A percentile compares a stretch with the other conserved stretches of the same genome.
phyloP scores from a whole-genome alignment of 78 protist genomes.

The Dictyostelium discoideum region dicty_2.7 NC_007090.3:1428501-1429000 shows the following conservation, averaged over 20 bases:
- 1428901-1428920: slow-evolving; percentile 75
- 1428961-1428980: slow-evolving; percentile 74
- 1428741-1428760: slow-evolving; percentile 92
- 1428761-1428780: slow-evolving; percentile 86
- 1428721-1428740: slow-evolving; percentile 90
- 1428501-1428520: neutral
- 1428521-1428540: no score
- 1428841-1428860: slow-evolving; percentile 78
- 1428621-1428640: no score
- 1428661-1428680: slow-evolving; percentile 90
- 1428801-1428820: slow-evolving; percentile 91
- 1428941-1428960: slow-evolving; percentile 80
- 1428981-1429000: slow-evolving; percentile 56
- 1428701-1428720: slow-evolving; percentile 83
- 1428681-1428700: slow-evolving; percentile 94
- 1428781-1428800: slow-evolving; percentile 88
- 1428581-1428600: no score
- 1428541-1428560: no score
- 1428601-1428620: no score
- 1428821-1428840: slow-evolving; percentile 93
- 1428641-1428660: neutral
- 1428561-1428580: no score
- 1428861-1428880: slow-evolving; percentile 36
- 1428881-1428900: slow-evolving; percentile 46
- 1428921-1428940: slow-evolving; percentile 79